These are phyloP conservation scores for Globisporangium recalcitrans DNA, from an alignment of 352 stramenopile species.

Conservation along the genomic window DNA sequence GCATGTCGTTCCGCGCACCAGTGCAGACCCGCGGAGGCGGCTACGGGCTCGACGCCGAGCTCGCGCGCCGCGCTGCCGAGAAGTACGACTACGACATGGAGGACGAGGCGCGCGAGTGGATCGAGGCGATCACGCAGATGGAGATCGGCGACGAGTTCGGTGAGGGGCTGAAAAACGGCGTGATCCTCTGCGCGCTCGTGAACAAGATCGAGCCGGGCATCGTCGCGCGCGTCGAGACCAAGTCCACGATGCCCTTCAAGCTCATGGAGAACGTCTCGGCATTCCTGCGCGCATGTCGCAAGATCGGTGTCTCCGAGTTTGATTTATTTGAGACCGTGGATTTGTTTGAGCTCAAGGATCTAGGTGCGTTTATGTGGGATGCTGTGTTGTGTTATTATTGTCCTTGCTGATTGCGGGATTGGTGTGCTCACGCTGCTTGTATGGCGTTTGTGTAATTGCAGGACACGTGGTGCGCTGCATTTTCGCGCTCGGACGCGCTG, in stretches of 20 bases:
- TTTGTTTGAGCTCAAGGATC: constrained; percentile 86
- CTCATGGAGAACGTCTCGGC: constrained; percentile 89
- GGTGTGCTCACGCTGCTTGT: background rate
- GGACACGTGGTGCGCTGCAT: constrained; percentile 78
- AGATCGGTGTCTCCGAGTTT: constrained; percentile 86
- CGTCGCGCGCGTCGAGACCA: constrained; percentile 67
- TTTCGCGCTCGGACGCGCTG: constrained; percentile 61
- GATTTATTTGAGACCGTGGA: constrained; percentile 90
- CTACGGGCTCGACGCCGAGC: constrained; percentile 88
- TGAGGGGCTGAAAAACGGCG: constrained; percentile 66
- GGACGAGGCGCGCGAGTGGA: constrained; percentile 78
- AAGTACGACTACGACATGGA: constrained; percentile 89
- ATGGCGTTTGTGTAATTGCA: background rate
- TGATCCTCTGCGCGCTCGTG: constrained; percentile 78
- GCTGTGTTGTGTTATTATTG: background rate
- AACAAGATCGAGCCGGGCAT: constrained; percentile 75
- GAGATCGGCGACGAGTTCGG: constrained; percentile 80
- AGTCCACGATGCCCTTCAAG: constrained; percentile 90
- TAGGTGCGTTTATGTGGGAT: constrained; percentile 25
- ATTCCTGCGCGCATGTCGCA: constrained; percentile 79
- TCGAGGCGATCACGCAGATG: constrained; percentile 74
- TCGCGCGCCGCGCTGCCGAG: constrained; percentile 76
- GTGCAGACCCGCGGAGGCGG: constrained; percentile 68
- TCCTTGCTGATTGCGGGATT: background rate
- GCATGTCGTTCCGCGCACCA: constrained; percentile 27